A percentile compares a stretch with the other conserved stretches of the same genome.
These are phyloP conservation scores for Cerrena zonata DNA, from an alignment of 1,284 basidiomycete genomes.

Conservation along the genomic window DNA sequence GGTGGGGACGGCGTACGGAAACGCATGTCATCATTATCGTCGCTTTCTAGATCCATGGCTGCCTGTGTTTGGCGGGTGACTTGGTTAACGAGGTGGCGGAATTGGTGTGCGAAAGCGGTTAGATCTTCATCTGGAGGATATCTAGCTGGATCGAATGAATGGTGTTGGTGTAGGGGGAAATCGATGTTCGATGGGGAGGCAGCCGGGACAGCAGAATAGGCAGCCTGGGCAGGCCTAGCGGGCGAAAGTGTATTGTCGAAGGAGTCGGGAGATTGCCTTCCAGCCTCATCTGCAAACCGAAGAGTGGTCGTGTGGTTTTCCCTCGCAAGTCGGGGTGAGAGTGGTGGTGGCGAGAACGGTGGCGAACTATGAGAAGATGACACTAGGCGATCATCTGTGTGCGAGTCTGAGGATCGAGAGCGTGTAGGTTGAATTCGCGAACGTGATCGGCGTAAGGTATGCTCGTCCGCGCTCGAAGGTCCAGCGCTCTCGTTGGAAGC, in stretches of 20 bases:
- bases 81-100: slow-evolving; percentile 44
- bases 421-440: slow-evolving; percentile 9
- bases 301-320: slow-evolving; percentile 5
- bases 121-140: slow-evolving; percentile 31
- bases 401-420: not conserved
- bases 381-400: not conserved
- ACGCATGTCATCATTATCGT: slow-evolving; percentile 15
- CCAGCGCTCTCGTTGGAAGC: slow-evolving; percentile 12
- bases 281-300: slow-evolving; percentile 5
- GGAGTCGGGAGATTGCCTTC: slow-evolving; percentile 16
- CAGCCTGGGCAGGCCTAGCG: slow-evolving; percentile 7
- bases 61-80: slow-evolving; percentile 48
- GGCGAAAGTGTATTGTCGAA: slow-evolving; percentile 18
- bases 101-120: slow-evolving; percentile 41
- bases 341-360: slow-evolving; percentile 1
- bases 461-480: slow-evolving; percentile 4
- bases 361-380: slow-evolving; percentile 3
- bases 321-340: not conserved
- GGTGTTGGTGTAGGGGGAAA: no score
- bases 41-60: slow-evolving; percentile 34
- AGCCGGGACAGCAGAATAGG: no score
- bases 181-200: no score
- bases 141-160: not conserved
- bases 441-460: slow-evolving; percentile 9
- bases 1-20: slow-evolving; percentile 8